Evolutionary conservation across 257 asterid species (phyloP).

Genomic region (Primulina eburnea): DNA sequence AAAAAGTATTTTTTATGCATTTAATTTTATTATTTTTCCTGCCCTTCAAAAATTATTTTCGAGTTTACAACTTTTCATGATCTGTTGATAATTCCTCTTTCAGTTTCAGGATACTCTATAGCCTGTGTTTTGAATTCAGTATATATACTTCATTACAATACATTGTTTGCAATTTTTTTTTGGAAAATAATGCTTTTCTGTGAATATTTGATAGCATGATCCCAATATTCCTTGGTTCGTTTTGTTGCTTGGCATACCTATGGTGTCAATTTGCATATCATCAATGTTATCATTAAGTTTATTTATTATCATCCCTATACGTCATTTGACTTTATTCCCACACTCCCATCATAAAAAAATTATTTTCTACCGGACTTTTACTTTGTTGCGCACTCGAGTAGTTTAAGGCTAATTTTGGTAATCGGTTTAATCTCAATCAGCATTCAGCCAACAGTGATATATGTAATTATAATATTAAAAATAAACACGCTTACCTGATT

Average conservation of each 20-base stretch:
- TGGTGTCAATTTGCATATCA: not conserved
- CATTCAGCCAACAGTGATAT: not conserved
- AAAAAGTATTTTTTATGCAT: not conserved
- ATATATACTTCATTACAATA: not conserved
- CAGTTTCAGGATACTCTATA: not conserved
- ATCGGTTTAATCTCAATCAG: not conserved
- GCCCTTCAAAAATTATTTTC: too few relatives aligned
- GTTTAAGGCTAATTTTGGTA: not conserved
- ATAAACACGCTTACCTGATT: not conserved
- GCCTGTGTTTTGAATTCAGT: not conserved
- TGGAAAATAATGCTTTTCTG: not conserved
- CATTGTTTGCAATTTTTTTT: not conserved
- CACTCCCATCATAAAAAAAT: not conserved
- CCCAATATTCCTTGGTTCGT: not conserved
- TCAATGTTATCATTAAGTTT: not conserved
- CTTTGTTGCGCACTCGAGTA: not conserved
- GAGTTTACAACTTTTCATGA: not conserved
- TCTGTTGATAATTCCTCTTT: not conserved
- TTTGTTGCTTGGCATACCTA: not conserved
- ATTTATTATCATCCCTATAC: not conserved
- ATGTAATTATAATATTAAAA: too few relatives aligned
- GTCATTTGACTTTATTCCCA: not conserved
- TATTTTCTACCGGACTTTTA: not conserved
- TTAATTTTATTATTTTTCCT: too few relatives aligned
- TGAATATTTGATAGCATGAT: not conserved